Base-by-base conservation (phyloP, 177 flowering plant species). In the Vitis hybrid region DNA sequence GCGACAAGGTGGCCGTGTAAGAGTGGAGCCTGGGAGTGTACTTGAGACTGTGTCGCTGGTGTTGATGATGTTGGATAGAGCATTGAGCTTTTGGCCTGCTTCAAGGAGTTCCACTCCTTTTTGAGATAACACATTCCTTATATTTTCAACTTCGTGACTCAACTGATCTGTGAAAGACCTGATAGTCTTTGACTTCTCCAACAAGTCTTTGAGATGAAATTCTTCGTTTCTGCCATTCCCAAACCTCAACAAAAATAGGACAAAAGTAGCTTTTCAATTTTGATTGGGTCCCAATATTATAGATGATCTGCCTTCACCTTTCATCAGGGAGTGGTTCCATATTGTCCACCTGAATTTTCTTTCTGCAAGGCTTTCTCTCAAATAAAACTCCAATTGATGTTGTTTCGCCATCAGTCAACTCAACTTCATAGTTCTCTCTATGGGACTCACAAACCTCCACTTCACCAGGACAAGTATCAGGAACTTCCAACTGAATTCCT, bases 21-120 rank as follows among this genome's bases (percentile, higher is more conserved):
- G 30, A 27, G 30, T 27, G 0, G 30, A 27, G 5, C 30, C 30
- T 27, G 5, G 30, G 30, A 27, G 30, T 27, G 30, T 27, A 27
- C 5, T 27, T 27, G 30, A 27, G 30, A 27, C 5, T 27, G 30
- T 27, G 0, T 27, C 5, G 5, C 30, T 3, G 30, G 30, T 27
- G 30, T 0, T 27, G 30, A 27, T 27, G 30, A 27, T 27, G 30
- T 27, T 27, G 30, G 30, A 27, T 27, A 60, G 11, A 2, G 64
- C 60, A 58, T 14, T 60, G 9, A 80, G 58, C 80, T 72, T 75
- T 32, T 69, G 62, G 67, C 69, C 76, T 60, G 81, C 79, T 69
- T 79, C 83, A 52, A 65, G 69, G 66, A 85, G 80, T 62, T 82
- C 83, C 19, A 55, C 64, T 60, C 73, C 83, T 79, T 74, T 82